A percentile compares a stretch with the other conserved stretches of the same genome.
Evolutionary conservation across 306 rosid genomes (phyloP).

Genomic region (Casuarina equisetifolia): DNA sequence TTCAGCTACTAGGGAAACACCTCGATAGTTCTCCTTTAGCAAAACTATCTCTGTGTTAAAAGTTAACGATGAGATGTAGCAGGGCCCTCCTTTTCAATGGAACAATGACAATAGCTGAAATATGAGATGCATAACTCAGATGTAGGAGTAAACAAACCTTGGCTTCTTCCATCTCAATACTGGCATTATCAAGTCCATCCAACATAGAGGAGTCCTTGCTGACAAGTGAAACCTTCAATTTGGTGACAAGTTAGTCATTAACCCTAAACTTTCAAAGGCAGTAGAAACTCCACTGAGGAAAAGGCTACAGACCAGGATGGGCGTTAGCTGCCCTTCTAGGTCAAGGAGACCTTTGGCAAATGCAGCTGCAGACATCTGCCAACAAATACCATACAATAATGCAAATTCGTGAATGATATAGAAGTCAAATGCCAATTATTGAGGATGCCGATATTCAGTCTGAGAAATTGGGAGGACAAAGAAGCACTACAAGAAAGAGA

Average conservation of each 20-base stretch:
- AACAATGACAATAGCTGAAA: conserved; percentile 2
- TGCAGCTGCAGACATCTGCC: conserved; percentile 99
- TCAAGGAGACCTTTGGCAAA: conserved; percentile 99
- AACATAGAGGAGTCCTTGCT: conserved; percentile 99
- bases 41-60: background rate
- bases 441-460: conserved; percentile 1
- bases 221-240: conserved; percentile 87
- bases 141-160: conserved; percentile 49
- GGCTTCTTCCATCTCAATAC: conserved; percentile 89
- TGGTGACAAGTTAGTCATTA: conserved; percentile 36
- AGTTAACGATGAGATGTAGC: background rate
- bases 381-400: conserved; percentile 31
- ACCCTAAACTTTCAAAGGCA: conserved; percentile 27
- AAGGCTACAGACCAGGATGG: conserved; percentile 77
- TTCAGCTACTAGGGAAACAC: background rate
- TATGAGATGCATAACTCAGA: background rate
- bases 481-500: conserved; percentile 1
- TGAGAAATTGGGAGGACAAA: conserved; percentile 20
- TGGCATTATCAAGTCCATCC: conserved; percentile 99
- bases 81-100: background rate
- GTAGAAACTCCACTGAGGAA: conserved; percentile 25
- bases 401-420: conserved; percentile 25
- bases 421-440: conserved; percentile 15
- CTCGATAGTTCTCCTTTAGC: background rate
- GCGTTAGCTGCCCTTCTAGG: conserved; percentile 94